Evolutionary conservation across 805 yeast genomes (phyloP).

Genomic region (Monosporozyma unispora): DNA sequence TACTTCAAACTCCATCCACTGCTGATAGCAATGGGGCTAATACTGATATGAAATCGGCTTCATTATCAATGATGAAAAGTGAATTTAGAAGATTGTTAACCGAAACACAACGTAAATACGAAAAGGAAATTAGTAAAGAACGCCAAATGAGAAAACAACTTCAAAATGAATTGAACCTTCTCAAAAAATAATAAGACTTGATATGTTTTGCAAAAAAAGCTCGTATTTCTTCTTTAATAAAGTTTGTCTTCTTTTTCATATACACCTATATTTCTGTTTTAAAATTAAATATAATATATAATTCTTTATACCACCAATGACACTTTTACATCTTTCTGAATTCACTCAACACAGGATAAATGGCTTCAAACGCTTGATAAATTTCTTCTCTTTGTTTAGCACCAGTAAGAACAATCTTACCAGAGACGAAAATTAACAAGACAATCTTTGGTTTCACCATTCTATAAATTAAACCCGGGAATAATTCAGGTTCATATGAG

Average conservation of each 20-base stretch:
- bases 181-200: slow-evolving; percentile 2
- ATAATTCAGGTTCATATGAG: slow-evolving; percentile 94
- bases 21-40: slow-evolving; percentile 3
- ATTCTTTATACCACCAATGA: background rate
- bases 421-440: slow-evolving; percentile 88
- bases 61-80: slow-evolving; percentile 50
- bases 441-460: slow-evolving; percentile 99
- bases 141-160: slow-evolving; percentile 39
- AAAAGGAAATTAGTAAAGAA: slow-evolving; percentile 48
- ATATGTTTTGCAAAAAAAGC: no score
- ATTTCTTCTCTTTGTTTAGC: slow-evolving; percentile 98
- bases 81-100: slow-evolving; percentile 61
- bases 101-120: slow-evolving; percentile 54
- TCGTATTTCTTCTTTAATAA: background rate
- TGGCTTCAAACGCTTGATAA: slow-evolving; percentile 96
- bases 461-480: slow-evolving; percentile 97
- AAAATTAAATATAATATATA: background rate
- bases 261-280: background rate
- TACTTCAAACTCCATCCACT: background rate
- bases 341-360: slow-evolving; percentile 96
- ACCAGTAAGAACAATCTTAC: slow-evolving; percentile 95
- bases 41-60: slow-evolving; percentile 18
- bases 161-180: slow-evolving; percentile 28
- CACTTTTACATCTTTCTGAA: slow-evolving; percentile 58
- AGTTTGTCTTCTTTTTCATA: background rate